Conservation (phyloP, 768 basidiomycete species). For the Leccinum subgranulosum region DNA sequence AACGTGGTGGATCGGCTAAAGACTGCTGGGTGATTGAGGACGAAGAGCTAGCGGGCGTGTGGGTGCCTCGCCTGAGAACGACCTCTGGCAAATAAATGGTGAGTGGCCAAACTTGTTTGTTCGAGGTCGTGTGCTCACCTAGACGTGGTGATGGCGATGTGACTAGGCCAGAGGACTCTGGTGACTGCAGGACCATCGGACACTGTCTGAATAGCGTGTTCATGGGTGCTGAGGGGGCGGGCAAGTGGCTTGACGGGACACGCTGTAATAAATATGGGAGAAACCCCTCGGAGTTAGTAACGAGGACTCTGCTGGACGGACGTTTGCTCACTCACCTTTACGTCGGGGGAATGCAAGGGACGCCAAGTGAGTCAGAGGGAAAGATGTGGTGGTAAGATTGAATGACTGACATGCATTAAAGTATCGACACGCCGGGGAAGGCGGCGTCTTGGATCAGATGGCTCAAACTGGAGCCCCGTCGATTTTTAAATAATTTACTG, state of each 20-base stretch:
- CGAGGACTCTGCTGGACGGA: background rate
- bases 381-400: background rate
- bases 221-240: background rate
- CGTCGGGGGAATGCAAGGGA: background rate
- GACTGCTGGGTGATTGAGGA: background rate
- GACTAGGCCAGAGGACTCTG: background rate
- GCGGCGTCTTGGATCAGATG: background rate
- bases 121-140: constrained; percentile 7
- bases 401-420: background rate
- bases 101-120: background rate
- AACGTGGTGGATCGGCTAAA: background rate
- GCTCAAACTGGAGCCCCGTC: background rate
- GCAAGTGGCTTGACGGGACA: background rate
- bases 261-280: background rate
- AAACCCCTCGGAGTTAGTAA: background rate
- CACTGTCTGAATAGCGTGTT: background rate
- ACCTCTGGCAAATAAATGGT: background rate
- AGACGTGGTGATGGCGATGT: background rate
- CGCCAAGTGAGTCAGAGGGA: background rate
- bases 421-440: background rate
- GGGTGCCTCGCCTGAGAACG: background rate
- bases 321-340: background rate
- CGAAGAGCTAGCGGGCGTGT: background rate
- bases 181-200: background rate
- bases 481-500: background rate